Percentiles rank a stretch among this genome's conserved stretches.
phyloP scores from a whole-genome alignment of 78 protist genomes.

The Pigoraptor vietnamica region DNA sequence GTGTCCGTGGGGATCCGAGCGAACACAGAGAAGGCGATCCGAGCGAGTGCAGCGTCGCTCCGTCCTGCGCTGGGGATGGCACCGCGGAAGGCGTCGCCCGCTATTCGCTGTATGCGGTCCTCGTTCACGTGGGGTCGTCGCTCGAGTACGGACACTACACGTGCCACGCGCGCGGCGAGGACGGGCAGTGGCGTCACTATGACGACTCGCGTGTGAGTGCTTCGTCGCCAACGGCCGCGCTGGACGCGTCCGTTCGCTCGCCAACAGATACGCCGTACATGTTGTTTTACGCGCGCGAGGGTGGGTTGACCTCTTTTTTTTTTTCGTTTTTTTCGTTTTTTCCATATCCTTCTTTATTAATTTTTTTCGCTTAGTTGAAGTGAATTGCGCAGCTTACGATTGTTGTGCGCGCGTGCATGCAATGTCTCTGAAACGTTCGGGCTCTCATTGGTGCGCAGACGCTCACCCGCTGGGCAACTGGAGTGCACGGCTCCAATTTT shows the following conservation, averaged over 20 bases:
- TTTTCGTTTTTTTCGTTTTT: background rate
- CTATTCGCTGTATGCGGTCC: background rate
- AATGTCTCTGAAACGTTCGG: background rate
- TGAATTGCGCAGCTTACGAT: too few species aligned
- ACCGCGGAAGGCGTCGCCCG: background rate
- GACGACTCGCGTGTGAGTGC: background rate
- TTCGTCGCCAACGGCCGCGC: background rate
- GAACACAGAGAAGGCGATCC: background rate
- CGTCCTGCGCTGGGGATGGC: background rate
- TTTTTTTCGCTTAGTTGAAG: too few species aligned
- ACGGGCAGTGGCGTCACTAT: background rate
- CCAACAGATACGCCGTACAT: background rate
- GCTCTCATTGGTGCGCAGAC: too few species aligned
- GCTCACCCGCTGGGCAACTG: background rate
- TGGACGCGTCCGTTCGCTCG: background rate
- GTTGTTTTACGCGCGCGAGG: background rate
- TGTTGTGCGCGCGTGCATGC: too few species aligned
- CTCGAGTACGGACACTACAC: background rate
- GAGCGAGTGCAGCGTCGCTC: too few species aligned
- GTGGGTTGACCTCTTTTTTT: background rate
- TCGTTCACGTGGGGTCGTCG: background rate
- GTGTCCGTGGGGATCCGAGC: background rate
- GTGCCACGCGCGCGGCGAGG: background rate
- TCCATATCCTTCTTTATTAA: too few species aligned
- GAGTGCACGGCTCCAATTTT: background rate